Percentiles rank a stretch among this genome's conserved stretches.
These are phyloP conservation scores for Hanseniaspora lachancei DNA, from an alignment of 805 yeast genomes.

Conservation along the genomic window DNA sequence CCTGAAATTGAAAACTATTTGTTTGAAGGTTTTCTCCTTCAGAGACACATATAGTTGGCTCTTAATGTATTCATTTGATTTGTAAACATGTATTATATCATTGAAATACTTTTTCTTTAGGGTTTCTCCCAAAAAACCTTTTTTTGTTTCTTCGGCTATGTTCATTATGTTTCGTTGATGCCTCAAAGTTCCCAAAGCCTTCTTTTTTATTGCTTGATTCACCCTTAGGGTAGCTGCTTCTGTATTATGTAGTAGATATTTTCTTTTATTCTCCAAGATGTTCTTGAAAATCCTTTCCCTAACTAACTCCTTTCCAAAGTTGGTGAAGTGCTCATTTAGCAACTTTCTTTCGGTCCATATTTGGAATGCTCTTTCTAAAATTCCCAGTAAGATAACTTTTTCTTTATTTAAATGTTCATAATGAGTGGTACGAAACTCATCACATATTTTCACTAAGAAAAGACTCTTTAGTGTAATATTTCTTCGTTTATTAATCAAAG, in stretches of 20 bases:
- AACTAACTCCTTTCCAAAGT: conserved; percentile 5
- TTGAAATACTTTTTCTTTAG: not conserved
- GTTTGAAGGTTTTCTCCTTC: not conserved
- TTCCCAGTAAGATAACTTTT: not conserved
- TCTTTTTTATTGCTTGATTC: not conserved
- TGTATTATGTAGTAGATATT: too few species aligned
- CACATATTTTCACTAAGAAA: too few species aligned
- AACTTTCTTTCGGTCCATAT: not conserved
- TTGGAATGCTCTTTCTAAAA: not conserved
- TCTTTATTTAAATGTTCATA: not conserved
- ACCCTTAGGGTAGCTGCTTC: not conserved
- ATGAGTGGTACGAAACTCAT: too few species aligned
- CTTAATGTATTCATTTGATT: not conserved
- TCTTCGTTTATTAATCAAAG: not conserved
- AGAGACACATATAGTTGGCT: not conserved
- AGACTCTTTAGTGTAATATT: not conserved
- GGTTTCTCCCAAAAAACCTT: not conserved
- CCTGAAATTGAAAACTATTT: not conserved
- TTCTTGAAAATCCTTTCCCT: not conserved
- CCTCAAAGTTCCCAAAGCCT: not conserved
- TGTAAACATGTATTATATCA: not conserved
- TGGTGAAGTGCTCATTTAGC: not conserved
- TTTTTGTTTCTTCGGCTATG: not conserved
- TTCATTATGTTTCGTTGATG: not conserved
- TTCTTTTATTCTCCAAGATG: not conserved